These are phyloP conservation scores for Cucumis hystrix DNA, from an alignment of 306 rosid species.

Conservation along the genomic window DNA sequence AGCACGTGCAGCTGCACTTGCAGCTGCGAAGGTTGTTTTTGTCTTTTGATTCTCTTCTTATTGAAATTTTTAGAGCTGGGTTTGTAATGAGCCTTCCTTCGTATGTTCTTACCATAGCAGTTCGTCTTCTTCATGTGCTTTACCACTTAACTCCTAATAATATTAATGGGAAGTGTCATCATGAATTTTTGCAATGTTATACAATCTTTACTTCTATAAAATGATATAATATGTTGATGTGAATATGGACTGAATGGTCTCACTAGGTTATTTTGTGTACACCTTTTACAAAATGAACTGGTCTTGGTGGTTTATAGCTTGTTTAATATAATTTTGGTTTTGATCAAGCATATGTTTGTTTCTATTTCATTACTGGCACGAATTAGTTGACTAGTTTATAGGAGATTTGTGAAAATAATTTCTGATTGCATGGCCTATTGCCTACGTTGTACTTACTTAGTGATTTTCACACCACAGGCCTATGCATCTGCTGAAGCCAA, in stretches of 20 bases:
- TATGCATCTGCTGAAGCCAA: conserved; percentile 93
- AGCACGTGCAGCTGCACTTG: conserved; percentile 87
- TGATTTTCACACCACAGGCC: conserved; percentile 47
- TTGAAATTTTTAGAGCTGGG: not conserved
- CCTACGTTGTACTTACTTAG: not conserved
- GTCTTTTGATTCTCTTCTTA: conserved; percentile 6
- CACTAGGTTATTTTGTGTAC: not conserved
- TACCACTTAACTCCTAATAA: not conserved
- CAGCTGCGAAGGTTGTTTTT: conserved; percentile 80
- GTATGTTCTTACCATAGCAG: not conserved
- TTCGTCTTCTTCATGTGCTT: not conserved
- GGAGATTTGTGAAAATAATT: not conserved
- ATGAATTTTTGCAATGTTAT: not conserved
- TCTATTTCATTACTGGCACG: not conserved
- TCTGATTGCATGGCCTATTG: conserved; percentile 8
- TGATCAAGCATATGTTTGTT: not conserved
- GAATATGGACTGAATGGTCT: not conserved
- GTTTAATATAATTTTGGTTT: not conserved
- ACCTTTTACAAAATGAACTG: not conserved
- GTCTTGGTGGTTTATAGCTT: not conserved
- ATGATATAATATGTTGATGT: not conserved
- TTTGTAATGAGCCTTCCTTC: not conserved
- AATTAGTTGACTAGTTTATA: not conserved
- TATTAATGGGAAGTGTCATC: not conserved
- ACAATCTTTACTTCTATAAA: not conserved